Evolutionary conservation across 2,329 filamentous ascomycete species (phyloP).

Genomic region (Cladophialophora bantiana): DNA sequence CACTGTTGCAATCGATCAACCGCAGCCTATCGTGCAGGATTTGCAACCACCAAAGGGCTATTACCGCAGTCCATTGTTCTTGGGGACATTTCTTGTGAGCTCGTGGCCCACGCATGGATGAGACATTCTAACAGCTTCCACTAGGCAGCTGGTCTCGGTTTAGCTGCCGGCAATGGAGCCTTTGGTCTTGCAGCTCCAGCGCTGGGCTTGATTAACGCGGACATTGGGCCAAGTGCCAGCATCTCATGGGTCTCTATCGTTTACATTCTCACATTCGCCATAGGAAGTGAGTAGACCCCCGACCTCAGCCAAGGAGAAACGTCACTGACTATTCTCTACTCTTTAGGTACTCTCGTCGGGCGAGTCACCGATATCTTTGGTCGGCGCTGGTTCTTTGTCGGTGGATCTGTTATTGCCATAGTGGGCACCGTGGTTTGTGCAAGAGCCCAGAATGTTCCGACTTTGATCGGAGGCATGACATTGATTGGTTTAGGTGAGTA

Average conservation of each 20-base stretch:
- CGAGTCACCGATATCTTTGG: constrained; percentile 49
- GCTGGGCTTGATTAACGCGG: constrained; percentile 42
- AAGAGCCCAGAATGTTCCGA: constrained; percentile 46
- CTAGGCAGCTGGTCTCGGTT: not conserved
- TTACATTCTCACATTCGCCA: constrained; percentile 47
- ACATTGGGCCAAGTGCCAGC: constrained; percentile 34
- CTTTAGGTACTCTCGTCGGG: constrained; percentile 35
- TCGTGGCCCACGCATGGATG: too few relatives aligned
- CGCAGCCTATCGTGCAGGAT: too few relatives aligned
- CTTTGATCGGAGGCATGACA: constrained; percentile 46
- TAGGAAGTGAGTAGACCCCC: constrained; percentile 24
- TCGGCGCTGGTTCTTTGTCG: constrained; percentile 46
- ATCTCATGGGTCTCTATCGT: constrained; percentile 42
- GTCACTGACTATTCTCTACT: too few relatives aligned
- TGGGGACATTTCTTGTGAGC: too few relatives aligned
- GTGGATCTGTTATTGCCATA: constrained; percentile 44
- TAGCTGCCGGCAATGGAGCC: constrained; percentile 32
- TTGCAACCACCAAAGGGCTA: too few relatives aligned
- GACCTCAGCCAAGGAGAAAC: constrained; percentile 37
- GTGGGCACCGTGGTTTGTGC: constrained; percentile 50
- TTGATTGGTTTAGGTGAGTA: not conserved
- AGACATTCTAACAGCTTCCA: too few relatives aligned
- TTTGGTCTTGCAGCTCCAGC: constrained; percentile 39
- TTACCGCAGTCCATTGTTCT: too few relatives aligned
- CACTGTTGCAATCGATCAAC: too few relatives aligned